These are phyloP conservation scores for Cordyceps tenuipes DNA, from an alignment of 2,329 filamentous ascomycete species.

Conservation along the genomic window DNA sequence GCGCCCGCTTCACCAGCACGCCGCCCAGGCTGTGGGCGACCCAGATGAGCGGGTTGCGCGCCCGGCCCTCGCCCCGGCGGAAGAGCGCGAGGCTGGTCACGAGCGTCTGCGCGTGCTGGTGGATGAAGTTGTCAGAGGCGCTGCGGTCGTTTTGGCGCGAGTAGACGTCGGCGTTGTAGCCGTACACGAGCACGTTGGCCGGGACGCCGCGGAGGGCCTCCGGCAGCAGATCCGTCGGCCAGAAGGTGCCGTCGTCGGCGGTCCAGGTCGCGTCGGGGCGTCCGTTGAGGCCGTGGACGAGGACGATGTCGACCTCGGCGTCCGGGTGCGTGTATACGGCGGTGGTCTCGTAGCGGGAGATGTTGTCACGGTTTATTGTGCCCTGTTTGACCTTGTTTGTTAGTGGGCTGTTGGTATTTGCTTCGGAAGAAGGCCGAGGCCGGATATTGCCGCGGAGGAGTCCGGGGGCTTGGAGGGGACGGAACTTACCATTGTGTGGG, in stretches of 20 bases:
- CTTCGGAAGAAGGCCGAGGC: not conserved
- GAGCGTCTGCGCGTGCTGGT: conserved; percentile 63
- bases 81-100: conserved; percentile 55
- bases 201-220: conserved; percentile 45
- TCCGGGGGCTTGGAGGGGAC: not conserved
- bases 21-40: conserved; percentile 68
- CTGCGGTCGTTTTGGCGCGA: conserved; percentile 39
- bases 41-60: conserved; percentile 63
- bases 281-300: conserved; percentile 65
- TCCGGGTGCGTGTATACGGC: conserved; percentile 51
- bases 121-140: conserved; percentile 58
- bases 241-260: conserved; percentile 50
- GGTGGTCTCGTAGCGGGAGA: conserved; percentile 47
- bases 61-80: conserved; percentile 48
- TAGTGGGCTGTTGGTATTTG: not conserved
- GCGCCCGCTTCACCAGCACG: conserved; percentile 60
- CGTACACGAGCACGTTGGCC: conserved; percentile 62
- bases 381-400: conserved; percentile 25
- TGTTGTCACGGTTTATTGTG: conserved; percentile 20
- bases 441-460: not conserved
- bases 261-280: conserved; percentile 57
- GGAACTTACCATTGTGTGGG: conserved; percentile 6
- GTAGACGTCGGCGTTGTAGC: conserved; percentile 63
- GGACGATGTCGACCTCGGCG: conserved; percentile 55
- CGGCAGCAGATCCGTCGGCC: conserved; percentile 62